phyloP scores from a whole-genome alignment of 2,329 filamentous ascomycete species.

The Fusarium bactridioides region DNA sequence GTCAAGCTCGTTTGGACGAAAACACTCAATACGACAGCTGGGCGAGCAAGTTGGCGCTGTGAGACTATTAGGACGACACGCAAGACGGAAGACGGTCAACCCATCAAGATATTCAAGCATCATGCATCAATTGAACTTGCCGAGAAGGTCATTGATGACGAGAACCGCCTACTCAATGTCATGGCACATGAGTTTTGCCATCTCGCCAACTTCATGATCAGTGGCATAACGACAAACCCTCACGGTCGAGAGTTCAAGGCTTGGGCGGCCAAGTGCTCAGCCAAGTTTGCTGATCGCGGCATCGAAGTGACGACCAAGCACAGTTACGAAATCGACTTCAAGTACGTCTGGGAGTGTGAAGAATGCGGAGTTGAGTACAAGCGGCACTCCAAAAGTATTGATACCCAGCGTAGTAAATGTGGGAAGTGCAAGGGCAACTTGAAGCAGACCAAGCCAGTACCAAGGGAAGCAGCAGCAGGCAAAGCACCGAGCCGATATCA shows the following conservation, averaged over 20 bases:
- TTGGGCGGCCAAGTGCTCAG: conserved; percentile 68
- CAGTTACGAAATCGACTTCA: conserved; percentile 88
- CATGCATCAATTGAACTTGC: conserved; percentile 89
- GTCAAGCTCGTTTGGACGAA: conserved; percentile 78
- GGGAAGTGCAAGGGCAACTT: conserved; percentile 76
- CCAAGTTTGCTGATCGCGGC: conserved; percentile 65
- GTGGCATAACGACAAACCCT: conserved; percentile 75
- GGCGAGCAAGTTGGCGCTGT: conserved; percentile 75
- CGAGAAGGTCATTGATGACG: conserved; percentile 83
- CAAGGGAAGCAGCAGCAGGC: conserved; percentile 45
- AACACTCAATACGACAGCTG: conserved; percentile 81
- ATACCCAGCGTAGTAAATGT: conserved; percentile 75
- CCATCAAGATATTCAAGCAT: conserved; percentile 51
- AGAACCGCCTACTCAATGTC: conserved; percentile 82
- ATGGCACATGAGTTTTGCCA: conserved; percentile 98
- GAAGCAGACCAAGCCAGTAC: conserved; percentile 81
- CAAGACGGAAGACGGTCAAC: conserved; percentile 35
- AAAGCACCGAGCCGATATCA: conserved; percentile 55
- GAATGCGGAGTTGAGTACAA: conserved; percentile 77
- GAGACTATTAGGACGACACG: conserved; percentile 58
- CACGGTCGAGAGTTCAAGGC: conserved; percentile 86
- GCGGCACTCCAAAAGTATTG: conserved; percentile 85
- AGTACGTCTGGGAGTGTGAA: conserved; percentile 85
- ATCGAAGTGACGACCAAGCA: conserved; percentile 90
- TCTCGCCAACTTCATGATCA: conserved; percentile 89